A percentile compares a stretch with the other conserved stretches of the same genome.
These are phyloP conservation scores for Penicillium parvum DNA, from an alignment of 495 filamentous ascomycete species.

Conservation along the genomic window DNA sequence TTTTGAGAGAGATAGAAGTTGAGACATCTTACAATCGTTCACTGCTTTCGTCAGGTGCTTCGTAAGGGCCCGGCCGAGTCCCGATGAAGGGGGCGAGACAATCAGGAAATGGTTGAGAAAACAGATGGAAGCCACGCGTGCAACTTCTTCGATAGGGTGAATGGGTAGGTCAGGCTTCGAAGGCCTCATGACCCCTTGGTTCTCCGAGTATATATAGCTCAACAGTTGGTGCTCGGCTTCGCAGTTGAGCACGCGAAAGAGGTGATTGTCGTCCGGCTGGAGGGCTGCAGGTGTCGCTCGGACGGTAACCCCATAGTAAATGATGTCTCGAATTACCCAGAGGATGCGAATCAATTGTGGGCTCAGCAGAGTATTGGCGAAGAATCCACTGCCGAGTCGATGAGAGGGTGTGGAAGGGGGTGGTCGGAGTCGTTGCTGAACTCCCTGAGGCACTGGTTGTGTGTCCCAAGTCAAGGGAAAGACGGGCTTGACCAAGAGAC, in stretches of 20 bases:
- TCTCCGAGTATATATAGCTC: constrained; percentile 28
- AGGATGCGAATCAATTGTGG: constrained; percentile 19
- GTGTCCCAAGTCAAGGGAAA: constrained; percentile 32
- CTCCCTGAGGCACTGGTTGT: constrained; percentile 21
- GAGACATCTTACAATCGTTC: constrained; percentile 14
- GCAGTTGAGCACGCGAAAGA: constrained; percentile 30
- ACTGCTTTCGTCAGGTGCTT: constrained; percentile 22
- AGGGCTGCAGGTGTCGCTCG: constrained; percentile 11
- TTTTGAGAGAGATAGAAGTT: constrained; percentile 16
- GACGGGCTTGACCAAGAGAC: constrained; percentile 33
- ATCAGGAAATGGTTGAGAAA: constrained; percentile 34
- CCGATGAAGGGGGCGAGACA: constrained; percentile 29
- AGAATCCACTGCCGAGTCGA: constrained; percentile 24
- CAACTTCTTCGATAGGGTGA: constrained; percentile 29
- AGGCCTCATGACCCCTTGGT: neutral
- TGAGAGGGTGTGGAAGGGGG: constrained; percentile 22
- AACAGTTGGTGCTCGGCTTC: constrained; percentile 34
- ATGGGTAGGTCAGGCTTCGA: constrained; percentile 5
- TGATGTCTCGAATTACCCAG: constrained; percentile 23
- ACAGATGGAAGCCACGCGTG: constrained; percentile 28
- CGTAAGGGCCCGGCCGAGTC: constrained; percentile 36
- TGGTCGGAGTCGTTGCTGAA: constrained; percentile 27
- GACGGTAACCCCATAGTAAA: constrained; percentile 21
- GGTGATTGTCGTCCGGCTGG: constrained; percentile 18
- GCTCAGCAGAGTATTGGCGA: constrained; percentile 23